phyloP scores from a whole-genome alignment of 352 stramenopile genomes.

The Phytophthora fragariae region DNA sequence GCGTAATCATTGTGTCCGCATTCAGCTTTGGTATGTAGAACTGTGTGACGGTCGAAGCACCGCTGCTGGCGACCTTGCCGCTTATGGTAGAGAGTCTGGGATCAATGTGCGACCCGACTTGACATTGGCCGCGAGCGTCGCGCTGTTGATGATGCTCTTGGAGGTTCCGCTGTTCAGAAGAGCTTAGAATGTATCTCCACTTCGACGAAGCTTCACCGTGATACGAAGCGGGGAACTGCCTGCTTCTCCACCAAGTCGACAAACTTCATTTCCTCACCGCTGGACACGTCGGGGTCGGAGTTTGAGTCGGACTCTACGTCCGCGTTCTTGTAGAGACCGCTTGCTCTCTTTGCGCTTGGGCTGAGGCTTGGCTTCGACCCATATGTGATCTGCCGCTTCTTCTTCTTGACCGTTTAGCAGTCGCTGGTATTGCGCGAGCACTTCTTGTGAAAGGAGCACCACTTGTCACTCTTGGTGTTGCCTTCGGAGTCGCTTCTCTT shows the following conservation, averaged over 20 bases:
- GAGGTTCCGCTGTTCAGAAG: slow-evolving; percentile 8
- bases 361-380: background rate
- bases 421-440: background rate
- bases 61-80: slow-evolving; percentile 1
- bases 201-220: slow-evolving; percentile 2
- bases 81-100: slow-evolving; percentile 1
- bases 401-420: background rate
- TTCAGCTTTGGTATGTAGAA: slow-evolving; percentile 2
- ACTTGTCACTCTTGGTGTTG: background rate
- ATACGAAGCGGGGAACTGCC: slow-evolving; percentile 5
- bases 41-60: background rate
- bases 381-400: slow-evolving; percentile 8
- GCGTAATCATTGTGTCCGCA: slow-evolving; percentile 5
- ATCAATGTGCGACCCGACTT: slow-evolving; percentile 9
- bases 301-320: background rate
- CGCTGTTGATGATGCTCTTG: slow-evolving; percentile 9
- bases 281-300: background rate
- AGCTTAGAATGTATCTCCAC: background rate
- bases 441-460: background rate
- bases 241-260: background rate
- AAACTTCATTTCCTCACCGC: background rate
- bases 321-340: slow-evolving; percentile 11
- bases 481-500: background rate
- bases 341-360: background rate
- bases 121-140: slow-evolving; percentile 2